phyloP scores from a whole-genome alignment of 192 early-diverging fungal genomes.

The Linnemannia schmuckeri region DNA sequence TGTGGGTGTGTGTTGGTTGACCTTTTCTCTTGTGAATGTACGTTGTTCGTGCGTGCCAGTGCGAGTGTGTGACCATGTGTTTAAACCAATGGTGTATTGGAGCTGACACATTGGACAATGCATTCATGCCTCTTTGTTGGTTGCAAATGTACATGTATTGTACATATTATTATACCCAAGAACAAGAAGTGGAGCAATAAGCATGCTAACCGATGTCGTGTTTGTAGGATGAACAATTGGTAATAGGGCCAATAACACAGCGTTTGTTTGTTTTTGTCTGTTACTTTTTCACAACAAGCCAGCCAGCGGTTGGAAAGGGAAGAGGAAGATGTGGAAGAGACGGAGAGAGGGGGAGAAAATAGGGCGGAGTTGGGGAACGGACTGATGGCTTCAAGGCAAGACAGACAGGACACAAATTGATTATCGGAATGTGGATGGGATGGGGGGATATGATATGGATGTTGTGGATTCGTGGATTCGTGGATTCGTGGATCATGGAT shows the following conservation, averaged over 20 bases:
- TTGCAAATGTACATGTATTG: too few species aligned
- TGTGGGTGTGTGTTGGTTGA: background rate
- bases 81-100: background rate
- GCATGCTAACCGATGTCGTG: background rate
- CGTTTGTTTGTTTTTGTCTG: too few species aligned
- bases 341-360: background rate
- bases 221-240: background rate
- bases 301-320: too few species aligned
- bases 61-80: conserved; percentile 8
- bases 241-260: background rate
- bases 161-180: background rate
- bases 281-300: too few species aligned
- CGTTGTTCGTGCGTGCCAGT: background rate
- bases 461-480: too few species aligned
- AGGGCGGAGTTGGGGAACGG: background rate
- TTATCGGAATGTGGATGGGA: background rate
- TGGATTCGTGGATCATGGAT: too few species aligned
- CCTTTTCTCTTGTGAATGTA: too few species aligned
- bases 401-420: background rate
- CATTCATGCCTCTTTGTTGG: background rate
- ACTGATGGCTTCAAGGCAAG: background rate
- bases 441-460: background rate
- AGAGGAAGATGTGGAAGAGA: background rate
- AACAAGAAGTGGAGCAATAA: background rate
- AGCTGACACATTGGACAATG: conserved; percentile 5